Evolutionary conservation across 352 stramenopile species (phyloP), one percentile per base, ranked within the genome.

Genomic region (Sclerospora graminicola): DNA sequence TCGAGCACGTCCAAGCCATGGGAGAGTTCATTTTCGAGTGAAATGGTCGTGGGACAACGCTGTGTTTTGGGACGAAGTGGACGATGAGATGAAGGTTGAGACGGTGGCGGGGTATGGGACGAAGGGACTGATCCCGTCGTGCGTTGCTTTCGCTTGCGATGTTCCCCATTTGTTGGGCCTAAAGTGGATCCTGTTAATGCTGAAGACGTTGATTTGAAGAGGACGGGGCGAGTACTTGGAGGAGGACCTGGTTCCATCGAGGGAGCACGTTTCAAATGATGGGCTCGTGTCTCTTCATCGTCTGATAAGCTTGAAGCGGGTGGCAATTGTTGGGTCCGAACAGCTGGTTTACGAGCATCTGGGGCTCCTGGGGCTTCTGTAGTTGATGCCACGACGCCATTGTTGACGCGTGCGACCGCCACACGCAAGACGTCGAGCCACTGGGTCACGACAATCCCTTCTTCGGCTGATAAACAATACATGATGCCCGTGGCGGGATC

Each of bases 401-500:
- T 54, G 18, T 68, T 62, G 24, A 60, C 55, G 23, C 55, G 51
- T 14, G 70, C 59, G 4, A 89, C 66, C 0, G 76, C 74, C 7
- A 60, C 69, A 9, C 56, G 55, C 21, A 91, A 59, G 30, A 91
- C 72, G 7, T 63, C 55, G 13, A 91, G 69, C 80, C 80, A 91
- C 15, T 80, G 64, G 1, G 63, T 79, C 14, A 87, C 80, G 7
- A 82, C 72, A 8, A 72, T 60, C 1, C 54, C 74, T 41, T 89
- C 80, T 38, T 91, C 80, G 0, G 71, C 68, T 8, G 74, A 88
- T 27, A 91, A 58, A 40, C 80, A 91, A 56, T 91, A 91, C 64
- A 88, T 83, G 26, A 84, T 79, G 24, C 80, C 74, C 8, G 47
- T 84, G 14, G 67, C 63, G 21, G 63, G 64, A 47, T 91, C 80